Percentiles rank a stretch among this genome's conserved stretches.
phyloP scores from a whole-genome alignment of 768 basidiomycete genomes.

The Ramaria rubella region DNA sequence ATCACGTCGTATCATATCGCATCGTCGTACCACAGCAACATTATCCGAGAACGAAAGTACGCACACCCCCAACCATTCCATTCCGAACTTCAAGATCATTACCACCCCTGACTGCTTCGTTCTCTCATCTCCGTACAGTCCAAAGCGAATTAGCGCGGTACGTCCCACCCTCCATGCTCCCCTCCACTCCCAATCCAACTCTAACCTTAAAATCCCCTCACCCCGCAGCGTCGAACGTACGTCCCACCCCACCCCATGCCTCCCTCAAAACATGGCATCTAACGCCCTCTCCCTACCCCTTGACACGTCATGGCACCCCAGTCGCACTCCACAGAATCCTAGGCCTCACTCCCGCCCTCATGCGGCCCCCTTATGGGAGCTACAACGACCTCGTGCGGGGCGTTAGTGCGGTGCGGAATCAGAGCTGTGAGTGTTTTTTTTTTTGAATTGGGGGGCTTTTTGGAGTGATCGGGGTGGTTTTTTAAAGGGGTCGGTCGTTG shows the following conservation, averaged over 20 bases:
- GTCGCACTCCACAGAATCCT: conserved; percentile 35
- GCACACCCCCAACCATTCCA: neutral
- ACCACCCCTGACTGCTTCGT: neutral
- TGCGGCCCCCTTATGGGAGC: conserved; percentile 43
- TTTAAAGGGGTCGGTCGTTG: neutral
- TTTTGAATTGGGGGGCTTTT: neutral
- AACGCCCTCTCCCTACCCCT: neutral
- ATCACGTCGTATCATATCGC: no score
- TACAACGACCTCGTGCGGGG: conserved; percentile 33
- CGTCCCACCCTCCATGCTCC: neutral
- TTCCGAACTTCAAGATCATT: neutral
- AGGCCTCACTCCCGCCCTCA: conserved; percentile 40
- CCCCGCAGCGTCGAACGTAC: neutral
- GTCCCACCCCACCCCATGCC: neutral
- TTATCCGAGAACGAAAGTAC: neutral
- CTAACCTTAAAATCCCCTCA: neutral
- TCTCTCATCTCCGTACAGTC: neutral
- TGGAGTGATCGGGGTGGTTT: neutral
- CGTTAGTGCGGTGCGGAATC: conserved; percentile 23
- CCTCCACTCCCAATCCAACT: neutral
- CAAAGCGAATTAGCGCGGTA: conserved; percentile 7
- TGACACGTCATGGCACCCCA: neutral
- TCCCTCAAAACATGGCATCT: neutral
- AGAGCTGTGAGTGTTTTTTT: conserved; percentile 7
- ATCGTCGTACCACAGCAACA: neutral